phyloP scores from a whole-genome alignment of 116 monocot species.

The Dioscorea cayenensis region DNA sequence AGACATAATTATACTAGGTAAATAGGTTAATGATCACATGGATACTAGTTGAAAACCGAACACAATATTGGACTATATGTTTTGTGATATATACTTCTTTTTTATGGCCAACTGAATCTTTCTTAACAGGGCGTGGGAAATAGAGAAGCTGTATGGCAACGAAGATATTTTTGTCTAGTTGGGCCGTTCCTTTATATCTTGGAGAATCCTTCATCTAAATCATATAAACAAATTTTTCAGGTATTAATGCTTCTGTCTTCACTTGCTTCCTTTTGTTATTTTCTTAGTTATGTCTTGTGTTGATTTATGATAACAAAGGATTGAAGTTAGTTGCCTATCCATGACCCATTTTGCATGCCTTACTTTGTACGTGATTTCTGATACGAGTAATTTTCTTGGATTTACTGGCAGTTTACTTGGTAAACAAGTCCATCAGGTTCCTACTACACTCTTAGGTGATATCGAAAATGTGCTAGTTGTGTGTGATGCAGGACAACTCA shows the following conservation, averaged over 20 bases:
- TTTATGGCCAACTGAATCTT: not conserved
- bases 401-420: constrained; percentile 62
- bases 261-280: not conserved
- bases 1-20: no score
- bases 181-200: constrained; percentile 91
- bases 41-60: no score
- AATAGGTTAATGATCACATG: no score
- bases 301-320: no score
- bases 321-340: no score
- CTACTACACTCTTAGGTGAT: constrained; percentile 47
- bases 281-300: not conserved
- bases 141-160: constrained; percentile 95
- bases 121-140: constrained; percentile 81
- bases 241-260: constrained; percentile 19
- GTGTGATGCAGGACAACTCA: constrained; percentile 59
- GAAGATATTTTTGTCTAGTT: constrained; percentile 75
- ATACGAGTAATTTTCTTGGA: not conserved
- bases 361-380: not conserved
- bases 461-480: constrained; percentile 70
- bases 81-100: no score
- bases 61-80: no score
- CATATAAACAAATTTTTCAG: constrained; percentile 87
- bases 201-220: constrained; percentile 64
- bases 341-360: no score
- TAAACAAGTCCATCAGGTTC: constrained; percentile 83